A percentile compares a stretch with the other conserved stretches of the same genome.
Evolutionary conservation across 2,329 filamentous ascomycete genomes (phyloP).

Genomic region (Rasamsonia emersonii): DNA sequence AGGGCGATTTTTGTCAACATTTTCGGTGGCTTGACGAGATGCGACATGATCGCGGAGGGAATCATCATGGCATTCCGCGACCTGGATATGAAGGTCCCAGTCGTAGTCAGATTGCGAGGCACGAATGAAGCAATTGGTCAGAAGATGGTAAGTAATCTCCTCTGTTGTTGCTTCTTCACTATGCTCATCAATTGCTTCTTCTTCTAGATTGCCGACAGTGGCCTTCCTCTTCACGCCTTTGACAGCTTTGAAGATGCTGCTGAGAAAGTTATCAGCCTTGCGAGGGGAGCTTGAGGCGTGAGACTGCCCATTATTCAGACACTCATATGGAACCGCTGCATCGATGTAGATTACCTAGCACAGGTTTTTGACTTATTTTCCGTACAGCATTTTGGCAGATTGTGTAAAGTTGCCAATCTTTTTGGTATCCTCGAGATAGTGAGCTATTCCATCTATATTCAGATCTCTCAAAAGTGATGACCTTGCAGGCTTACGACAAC

Average conservation of each 20-base stretch:
- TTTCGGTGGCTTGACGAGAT: slow-evolving; percentile 61
- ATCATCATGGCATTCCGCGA: slow-evolving; percentile 65
- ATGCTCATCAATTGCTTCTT: not conserved
- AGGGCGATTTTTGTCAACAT: slow-evolving; percentile 66
- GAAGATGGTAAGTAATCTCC: slow-evolving; percentile 44
- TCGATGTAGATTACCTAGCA: too few relatives aligned
- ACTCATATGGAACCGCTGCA: not conserved
- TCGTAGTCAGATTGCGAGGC: slow-evolving; percentile 68
- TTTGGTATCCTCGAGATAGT: too few relatives aligned
- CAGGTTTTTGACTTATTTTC: not conserved
- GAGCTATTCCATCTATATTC: too few relatives aligned
- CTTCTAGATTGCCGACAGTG: slow-evolving; percentile 53
- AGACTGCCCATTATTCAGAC: too few relatives aligned
- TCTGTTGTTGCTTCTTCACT: not conserved
- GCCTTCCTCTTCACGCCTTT: slow-evolving; percentile 59
- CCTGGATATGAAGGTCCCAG: slow-evolving; percentile 56
- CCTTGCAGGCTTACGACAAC: too few relatives aligned
- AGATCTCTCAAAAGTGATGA: too few relatives aligned
- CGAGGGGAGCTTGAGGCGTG: slow-evolving; percentile 16
- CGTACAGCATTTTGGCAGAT: not conserved
- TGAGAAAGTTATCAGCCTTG: slow-evolving; percentile 55
- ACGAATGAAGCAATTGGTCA: slow-evolving; percentile 66
- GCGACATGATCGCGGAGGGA: slow-evolving; percentile 73
- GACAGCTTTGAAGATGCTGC: slow-evolving; percentile 69
- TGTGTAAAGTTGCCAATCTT: not conserved